Conservation (phyloP, 192 early-diverging fungal genomes). For the Coemansia sp. region DNA sequence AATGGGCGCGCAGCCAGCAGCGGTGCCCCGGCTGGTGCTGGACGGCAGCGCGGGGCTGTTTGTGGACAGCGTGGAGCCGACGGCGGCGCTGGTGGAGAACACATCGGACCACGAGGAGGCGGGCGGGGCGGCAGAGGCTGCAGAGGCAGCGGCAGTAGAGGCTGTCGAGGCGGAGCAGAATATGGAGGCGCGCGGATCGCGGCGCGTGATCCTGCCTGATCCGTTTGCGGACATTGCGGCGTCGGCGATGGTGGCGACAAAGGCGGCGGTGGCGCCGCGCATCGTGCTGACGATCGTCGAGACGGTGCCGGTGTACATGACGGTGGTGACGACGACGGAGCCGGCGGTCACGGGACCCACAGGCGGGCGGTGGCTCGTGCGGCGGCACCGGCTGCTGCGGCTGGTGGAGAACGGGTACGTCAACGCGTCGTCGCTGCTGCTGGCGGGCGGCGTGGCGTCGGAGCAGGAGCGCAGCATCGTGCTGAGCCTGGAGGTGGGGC, state of each 20-base stretch:
- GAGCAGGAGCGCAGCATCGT: constrained; percentile 81
- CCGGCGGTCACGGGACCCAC: constrained; percentile 24
- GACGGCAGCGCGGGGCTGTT: background rate
- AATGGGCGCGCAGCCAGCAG: no score
- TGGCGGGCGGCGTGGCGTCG: constrained; percentile 81
- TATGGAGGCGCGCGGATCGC: background rate
- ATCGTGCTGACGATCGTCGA: constrained; percentile 51
- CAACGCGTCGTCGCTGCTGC: constrained; percentile 77
- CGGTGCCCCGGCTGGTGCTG: background rate
- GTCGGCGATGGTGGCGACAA: constrained; percentile 46
- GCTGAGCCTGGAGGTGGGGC: constrained; percentile 76
- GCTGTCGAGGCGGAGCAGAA: background rate
- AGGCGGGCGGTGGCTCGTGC: constrained; percentile 39
- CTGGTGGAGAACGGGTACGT: constrained; percentile 80
- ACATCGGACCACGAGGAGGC: constrained; percentile 38
- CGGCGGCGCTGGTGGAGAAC: constrained; percentile 23
- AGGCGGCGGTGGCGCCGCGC: constrained; percentile 37
- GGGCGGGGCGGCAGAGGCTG: background rate
- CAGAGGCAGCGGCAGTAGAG: background rate
- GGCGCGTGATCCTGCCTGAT: constrained; percentile 38
- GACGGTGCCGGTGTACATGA: constrained; percentile 52
- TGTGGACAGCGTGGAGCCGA: constrained; percentile 39
- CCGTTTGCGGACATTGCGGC: constrained; percentile 44
- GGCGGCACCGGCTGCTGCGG: constrained; percentile 67
- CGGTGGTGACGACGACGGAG: constrained; percentile 44